These are phyloP conservation scores for Elsinoe perseae DNA, from an alignment of 2,329 filamentous ascomycete genomes.

Conservation along the genomic window DNA sequence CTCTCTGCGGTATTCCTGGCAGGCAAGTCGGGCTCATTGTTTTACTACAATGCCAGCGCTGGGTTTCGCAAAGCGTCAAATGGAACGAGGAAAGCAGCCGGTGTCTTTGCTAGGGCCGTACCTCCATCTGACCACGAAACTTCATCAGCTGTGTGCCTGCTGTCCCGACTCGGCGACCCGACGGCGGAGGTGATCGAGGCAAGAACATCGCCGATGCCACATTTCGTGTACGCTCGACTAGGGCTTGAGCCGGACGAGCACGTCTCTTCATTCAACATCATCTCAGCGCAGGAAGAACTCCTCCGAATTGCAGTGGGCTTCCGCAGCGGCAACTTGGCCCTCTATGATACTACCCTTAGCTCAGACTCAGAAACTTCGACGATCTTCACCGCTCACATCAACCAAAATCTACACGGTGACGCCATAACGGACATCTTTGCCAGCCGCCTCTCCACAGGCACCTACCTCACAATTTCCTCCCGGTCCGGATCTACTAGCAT, in stretches of 20 bases:
- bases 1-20: slow-evolving; percentile 39
- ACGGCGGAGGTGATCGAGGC: not conserved
- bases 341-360: slow-evolving; percentile 25
- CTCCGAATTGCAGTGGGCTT: slow-evolving; percentile 43
- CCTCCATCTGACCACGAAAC: not conserved
- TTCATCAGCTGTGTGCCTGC: not conserved
- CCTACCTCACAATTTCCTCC: not conserved
- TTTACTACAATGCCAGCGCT: slow-evolving; percentile 28
- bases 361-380: not conserved
- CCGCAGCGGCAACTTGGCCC: slow-evolving; percentile 46
- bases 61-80: slow-evolving; percentile 25
- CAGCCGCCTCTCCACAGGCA: not conserved
- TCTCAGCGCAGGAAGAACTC: not conserved
- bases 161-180: not conserved
- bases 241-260: slow-evolving; percentile 38
- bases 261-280: slow-evolving; percentile 25
- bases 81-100: slow-evolving; percentile 34
- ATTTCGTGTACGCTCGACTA: not conserved
- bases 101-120: slow-evolving; percentile 28
- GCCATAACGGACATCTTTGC: slow-evolving; percentile 8
- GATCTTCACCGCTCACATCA: not conserved
- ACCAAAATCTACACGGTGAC: slow-evolving; percentile 1
- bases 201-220: not conserved
- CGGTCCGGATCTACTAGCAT: slow-evolving; percentile 9
- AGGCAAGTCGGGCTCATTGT: slow-evolving; percentile 39